Base-by-base conservation (phyloP, 176 grass and related monocot genomes). In the Thinopyrum elongatum region DNA sequence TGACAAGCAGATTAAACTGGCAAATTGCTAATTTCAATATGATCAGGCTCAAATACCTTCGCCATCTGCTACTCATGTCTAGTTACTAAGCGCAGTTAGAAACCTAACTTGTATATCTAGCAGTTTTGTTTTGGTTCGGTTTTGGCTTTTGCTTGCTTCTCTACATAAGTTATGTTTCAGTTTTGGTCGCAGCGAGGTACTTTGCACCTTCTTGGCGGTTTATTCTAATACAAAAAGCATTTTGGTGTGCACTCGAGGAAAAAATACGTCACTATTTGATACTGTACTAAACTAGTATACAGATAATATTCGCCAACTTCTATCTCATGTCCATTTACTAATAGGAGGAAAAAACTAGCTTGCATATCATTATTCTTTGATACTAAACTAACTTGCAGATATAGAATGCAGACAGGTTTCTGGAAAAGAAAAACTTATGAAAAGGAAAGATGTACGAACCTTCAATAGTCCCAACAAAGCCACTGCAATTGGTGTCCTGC, bases 401-500 rank as follows among this genome's bases (percentile, higher is more conserved):
- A 78, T 38, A 86, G 51, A 51, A 1, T 70, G 10, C 23, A 19
- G 44, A 46, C 10, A 38, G 55, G 22, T 71, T 71, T 44, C 53
- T 22, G 49, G 21, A 68, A 49, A 67, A 35, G 19, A 35, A 78
- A 23, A 27, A n/a, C 21, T 64, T 30, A 42, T 19, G 33, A 30
- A 63, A 62, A 46, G 15, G 46, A 58, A 72, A 3, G 29, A 79
- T 72, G 63, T 38, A 19, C 44, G 35, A 23, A 95, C 90, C 93
- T 88, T 90, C 83, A 22, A 92, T 86, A n/a, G 76, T 92, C 42
- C 93, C 93, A 33, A 92, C 63, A 90, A 95, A 95, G 35, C 90
- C 88, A 74, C 93, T 95, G 86, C 90, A 95, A 63, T 95, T 92
- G 17, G 93, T 92, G 60, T 95, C 93, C 86, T 95, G 93, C 86